phyloP scores from a whole-genome alignment of 2,329 filamentous ascomycete genomes.

The Emmonsiellopsis sp. region DNA sequence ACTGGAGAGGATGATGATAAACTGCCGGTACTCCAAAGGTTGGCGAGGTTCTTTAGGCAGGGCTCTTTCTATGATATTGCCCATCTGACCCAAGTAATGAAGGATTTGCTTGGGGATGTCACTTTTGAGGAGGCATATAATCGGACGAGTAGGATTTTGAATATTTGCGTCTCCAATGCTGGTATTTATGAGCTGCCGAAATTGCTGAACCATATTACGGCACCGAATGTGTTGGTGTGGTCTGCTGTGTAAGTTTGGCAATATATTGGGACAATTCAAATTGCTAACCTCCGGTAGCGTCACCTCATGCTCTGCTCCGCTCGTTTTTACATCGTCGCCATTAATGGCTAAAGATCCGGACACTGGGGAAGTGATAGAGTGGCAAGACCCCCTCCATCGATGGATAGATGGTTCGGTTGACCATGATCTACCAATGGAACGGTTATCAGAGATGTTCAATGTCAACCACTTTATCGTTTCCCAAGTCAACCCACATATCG shows the following conservation, averaged over 20 bases:
- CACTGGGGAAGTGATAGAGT: slow-evolving; percentile 67
- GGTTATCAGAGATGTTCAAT: slow-evolving; percentile 90
- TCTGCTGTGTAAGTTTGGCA: slow-evolving; percentile 61
- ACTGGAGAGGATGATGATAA: slow-evolving; percentile 48
- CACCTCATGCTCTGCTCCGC: slow-evolving; percentile 87
- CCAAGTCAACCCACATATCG: slow-evolving; percentile 89
- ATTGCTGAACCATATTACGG: slow-evolving; percentile 84
- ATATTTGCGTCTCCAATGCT: slow-evolving; percentile 85
- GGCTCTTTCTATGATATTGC: slow-evolving; percentile 79
- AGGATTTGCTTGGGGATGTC: slow-evolving; percentile 69
- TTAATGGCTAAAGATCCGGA: slow-evolving; percentile 76
- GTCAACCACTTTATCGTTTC: slow-evolving; percentile 98
- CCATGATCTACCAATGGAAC: slow-evolving; percentile 84
- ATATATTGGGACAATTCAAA: not conserved
- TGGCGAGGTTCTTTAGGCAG: slow-evolving; percentile 67
- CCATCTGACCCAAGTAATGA: slow-evolving; percentile 74
- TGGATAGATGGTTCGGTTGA: slow-evolving; percentile 96
- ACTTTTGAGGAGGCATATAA: slow-evolving; percentile 96
- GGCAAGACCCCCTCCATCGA: slow-evolving; percentile 75
- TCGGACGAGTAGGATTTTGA: slow-evolving; percentile 81
- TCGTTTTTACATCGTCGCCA: slow-evolving; percentile 71
- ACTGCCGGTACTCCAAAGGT: slow-evolving; percentile 59
- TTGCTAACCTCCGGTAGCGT: slow-evolving; percentile 38
- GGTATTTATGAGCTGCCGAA: slow-evolving; percentile 79
- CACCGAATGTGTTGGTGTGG: slow-evolving; percentile 92